Base-by-base conservation (phyloP, 2,329 filamentous ascomycete genomes). In the Arthrobotrys entomopaga region DNA sequence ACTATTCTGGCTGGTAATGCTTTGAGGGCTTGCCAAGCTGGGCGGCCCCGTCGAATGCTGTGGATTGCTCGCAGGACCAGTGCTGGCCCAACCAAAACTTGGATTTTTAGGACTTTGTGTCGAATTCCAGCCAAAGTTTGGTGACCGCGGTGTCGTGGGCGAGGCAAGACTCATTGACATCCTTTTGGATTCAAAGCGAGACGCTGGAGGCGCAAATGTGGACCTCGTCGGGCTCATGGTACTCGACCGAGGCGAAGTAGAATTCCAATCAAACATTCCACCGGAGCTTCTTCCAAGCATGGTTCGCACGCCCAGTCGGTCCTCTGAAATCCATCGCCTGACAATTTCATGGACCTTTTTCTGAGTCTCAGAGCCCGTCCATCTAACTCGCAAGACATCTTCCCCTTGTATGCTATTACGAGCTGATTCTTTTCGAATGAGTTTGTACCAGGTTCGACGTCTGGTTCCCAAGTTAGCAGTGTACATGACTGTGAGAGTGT, bases 201-300 rank as follows among this genome's bases (percentile, higher is more conserved):
- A 48, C 38, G 65, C 66, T 24, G 70, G 63, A n/a, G 61, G 57
- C 3, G 50, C 50, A 34, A 74, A 74, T 16, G 16, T 52, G 8
- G 70, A 64, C 19, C 56, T 57, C 5, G 52, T 53, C 8, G 70
- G 70, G 48, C 70, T 74, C 29, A 53, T 65, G 15, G 54, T 48
- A 10, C 49, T 58, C 13, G 56, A 63, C 40, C 48, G 54, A 29
- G 70, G 63, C 1, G 70, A 61, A 54, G 42, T 77, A 65, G 65
- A 78, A 73, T 79, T 78, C 78, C 78, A 77, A 70, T 77, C 73
- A 72, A 75, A 65, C 60, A 63, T 64, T 66, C 69, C 74, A 19
- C 50, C 63, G 11, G 53, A 40, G 54, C 60, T 77, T 71, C 56
- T 58, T 50, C 65, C 71, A 29, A 75, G 43, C 26, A 65, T 54